phyloP scores from a whole-genome alignment of 1,284 basidiomycete genomes.

The Austroboletus olivaceoglutinosus region DNA sequence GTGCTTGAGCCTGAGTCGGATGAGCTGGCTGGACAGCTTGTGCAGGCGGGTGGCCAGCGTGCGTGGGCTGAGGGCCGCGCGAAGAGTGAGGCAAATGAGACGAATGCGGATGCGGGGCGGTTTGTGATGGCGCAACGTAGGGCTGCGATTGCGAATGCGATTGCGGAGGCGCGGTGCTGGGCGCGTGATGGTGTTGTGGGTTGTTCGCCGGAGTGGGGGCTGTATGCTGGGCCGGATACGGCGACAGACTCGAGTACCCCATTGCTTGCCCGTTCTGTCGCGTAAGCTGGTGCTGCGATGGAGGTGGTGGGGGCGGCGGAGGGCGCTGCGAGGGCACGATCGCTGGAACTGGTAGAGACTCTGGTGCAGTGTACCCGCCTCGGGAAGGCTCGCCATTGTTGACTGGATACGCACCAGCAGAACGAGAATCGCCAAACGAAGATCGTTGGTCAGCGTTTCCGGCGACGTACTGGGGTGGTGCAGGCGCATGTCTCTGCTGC shows the following conservation, averaged over 20 bases:
- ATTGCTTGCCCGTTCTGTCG: constrained; percentile 23
- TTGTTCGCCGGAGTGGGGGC: constrained; percentile 11
- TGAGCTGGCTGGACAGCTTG: constrained; percentile 21
- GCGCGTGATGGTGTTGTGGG: constrained; percentile 12
- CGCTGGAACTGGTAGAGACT: constrained; percentile 14
- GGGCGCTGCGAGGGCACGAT: constrained; percentile 21
- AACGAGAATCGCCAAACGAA: constrained; percentile 27
- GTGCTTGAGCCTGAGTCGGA: constrained; percentile 15
- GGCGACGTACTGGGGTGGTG: constrained; percentile 20
- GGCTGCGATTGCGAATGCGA: constrained; percentile 26
- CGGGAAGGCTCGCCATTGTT: constrained; percentile 16
- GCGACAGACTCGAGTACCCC: constrained; percentile 15
- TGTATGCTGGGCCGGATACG: constrained; percentile 25
- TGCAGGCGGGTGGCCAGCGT: constrained; percentile 10
- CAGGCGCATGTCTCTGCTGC: constrained; percentile 13
- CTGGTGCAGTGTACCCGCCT: constrained; percentile 16
- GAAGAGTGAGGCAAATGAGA: constrained; percentile 21
- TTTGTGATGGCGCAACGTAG: constrained; percentile 17
- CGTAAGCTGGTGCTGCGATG: constrained; percentile 22
- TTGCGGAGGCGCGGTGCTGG: constrained; percentile 9
- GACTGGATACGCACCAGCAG: constrained; percentile 16
- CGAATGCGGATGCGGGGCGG: constrained; percentile 18
- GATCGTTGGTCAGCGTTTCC: constrained; percentile 19
- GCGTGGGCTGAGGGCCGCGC: constrained; percentile 13
- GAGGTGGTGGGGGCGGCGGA: constrained; percentile 5